Conservation (phyloP, 768 basidiomycete genomes). For the Amanita fuliginea region DNA sequence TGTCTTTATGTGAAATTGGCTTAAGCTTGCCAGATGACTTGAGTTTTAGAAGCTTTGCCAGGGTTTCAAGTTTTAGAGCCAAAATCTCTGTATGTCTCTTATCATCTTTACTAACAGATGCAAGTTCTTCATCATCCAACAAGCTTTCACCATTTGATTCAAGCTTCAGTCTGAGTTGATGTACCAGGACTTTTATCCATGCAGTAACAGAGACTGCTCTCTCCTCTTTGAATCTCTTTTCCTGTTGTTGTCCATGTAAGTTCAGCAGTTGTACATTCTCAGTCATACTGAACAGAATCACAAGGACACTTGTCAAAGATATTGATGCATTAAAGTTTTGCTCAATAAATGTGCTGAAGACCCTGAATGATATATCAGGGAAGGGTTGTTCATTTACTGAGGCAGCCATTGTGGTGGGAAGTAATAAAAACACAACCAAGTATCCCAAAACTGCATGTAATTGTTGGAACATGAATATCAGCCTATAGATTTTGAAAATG, state of each 20-base stretch:
- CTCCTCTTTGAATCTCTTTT: background rate
- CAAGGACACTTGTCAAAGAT: constrained; percentile 9
- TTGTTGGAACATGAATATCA: too few species aligned
- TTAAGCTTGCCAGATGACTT: background rate
- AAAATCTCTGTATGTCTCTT: too few species aligned
- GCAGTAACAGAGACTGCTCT: background rate
- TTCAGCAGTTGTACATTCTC: constrained; percentile 12
- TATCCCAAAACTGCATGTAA: too few species aligned
- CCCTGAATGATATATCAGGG: constrained; percentile 9
- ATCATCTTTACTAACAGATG: too few species aligned
- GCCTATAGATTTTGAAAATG: too few species aligned
- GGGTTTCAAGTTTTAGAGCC: too few species aligned
- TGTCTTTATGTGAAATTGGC: background rate
- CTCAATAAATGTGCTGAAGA: constrained; percentile 9
- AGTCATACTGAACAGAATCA: constrained; percentile 10
- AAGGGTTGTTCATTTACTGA: too few species aligned
- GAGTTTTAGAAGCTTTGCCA: background rate
- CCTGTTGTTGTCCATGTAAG: constrained; percentile 9
- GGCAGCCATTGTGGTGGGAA: too few species aligned
- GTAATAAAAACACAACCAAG: too few species aligned
- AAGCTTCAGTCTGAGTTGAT: background rate
- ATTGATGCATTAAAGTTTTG: constrained; percentile 8
- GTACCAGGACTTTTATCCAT: background rate
- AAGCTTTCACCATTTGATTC: too few species aligned
- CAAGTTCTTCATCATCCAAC: too few species aligned